Evolutionary conservation across 2,329 filamentous ascomycete species (phyloP), one percentile per base, ranked within the genome.

Genomic region (Aspergillus floridensis): DNA sequence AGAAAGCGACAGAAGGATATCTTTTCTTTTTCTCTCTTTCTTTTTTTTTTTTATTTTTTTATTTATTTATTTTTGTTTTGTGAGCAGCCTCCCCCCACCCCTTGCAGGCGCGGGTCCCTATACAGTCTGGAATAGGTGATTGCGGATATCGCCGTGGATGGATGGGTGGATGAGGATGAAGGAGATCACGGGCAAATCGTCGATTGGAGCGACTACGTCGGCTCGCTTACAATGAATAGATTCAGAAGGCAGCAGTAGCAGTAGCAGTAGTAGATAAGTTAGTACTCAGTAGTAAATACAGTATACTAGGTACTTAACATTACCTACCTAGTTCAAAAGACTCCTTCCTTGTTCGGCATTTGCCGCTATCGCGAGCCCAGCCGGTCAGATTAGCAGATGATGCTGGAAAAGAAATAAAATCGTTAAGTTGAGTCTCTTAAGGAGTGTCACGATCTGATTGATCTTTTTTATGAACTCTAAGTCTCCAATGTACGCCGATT

Each of bases 41-140:
- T 0, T 26, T 6, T 26, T 35, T 35, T 11, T 19, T 41, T 41
- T 41, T 41, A 0, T n/a, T n/a, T 41, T 41, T 6, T 16, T 16
- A n/a, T n/a, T n/a, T n/a, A n/a, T n/a, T n/a, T n/a, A n/a, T n/a
- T n/a, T 41, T n/a, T n/a, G 2, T 6, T 41, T 14, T 2, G 4
- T 44, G 19, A 44, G n/a, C 38, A 44, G 38, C 38, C 16, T 6
- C n/a, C 38, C 50, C 38, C 22, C 12, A 22, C 52, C 26, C 52
- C 52, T 47, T 54, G 52, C 52, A 54, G 52, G 52, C 32, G 21
- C 26, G 31, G 41, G 52, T 44, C 46, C 46, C 38, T 24, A 54
- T 47, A 47, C 52, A 38, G 52, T 54, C 52, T 54, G 52, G 38
- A 54, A 54, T 54, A 54, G 52, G 52, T 19, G 35, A 47, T 31